These are phyloP conservation scores for Suillus alpinus DNA, from an alignment of 768 basidiomycete species.

Conservation along the genomic window DNA sequence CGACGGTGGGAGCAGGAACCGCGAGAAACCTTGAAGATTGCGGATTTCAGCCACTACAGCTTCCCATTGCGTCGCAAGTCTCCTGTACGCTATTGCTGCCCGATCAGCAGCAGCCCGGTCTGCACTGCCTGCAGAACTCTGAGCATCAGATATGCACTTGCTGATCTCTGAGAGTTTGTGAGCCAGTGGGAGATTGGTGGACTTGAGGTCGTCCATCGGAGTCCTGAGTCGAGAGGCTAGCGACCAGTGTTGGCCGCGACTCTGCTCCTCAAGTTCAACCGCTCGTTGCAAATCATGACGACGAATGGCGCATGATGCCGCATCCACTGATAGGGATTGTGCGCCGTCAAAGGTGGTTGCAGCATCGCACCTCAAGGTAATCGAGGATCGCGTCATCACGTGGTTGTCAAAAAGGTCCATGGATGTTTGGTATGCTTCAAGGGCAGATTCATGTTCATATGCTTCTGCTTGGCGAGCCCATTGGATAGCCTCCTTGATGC, in stretches of 20 bases:
- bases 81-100: conserved; percentile 7
- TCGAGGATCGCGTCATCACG: background rate
- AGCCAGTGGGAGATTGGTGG: conserved; percentile 3
- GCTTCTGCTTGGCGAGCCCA: conserved; percentile 5
- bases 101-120: background rate
- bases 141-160: background rate
- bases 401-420: conserved; percentile 3
- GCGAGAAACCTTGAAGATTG: conserved; percentile 11
- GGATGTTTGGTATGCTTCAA: conserved; percentile 4
- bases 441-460: background rate
- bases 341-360: background rate
- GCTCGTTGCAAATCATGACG: conserved; percentile 12
- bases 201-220: conserved; percentile 21
- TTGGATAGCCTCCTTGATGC: background rate
- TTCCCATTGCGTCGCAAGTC: conserved; percentile 5
- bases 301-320: conserved; percentile 15
- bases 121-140: background rate
- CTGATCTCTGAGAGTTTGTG: conserved; percentile 10
- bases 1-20: conserved; percentile 14
- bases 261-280: conserved; percentile 28
- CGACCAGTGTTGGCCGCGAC: conserved; percentile 26
- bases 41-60: conserved; percentile 8
- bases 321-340: background rate
- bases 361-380: background rate
- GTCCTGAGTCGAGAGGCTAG: conserved; percentile 23